Base-by-base conservation (phyloP, 805 yeast species). In the Sugiyamaella marilandica region DNA sequence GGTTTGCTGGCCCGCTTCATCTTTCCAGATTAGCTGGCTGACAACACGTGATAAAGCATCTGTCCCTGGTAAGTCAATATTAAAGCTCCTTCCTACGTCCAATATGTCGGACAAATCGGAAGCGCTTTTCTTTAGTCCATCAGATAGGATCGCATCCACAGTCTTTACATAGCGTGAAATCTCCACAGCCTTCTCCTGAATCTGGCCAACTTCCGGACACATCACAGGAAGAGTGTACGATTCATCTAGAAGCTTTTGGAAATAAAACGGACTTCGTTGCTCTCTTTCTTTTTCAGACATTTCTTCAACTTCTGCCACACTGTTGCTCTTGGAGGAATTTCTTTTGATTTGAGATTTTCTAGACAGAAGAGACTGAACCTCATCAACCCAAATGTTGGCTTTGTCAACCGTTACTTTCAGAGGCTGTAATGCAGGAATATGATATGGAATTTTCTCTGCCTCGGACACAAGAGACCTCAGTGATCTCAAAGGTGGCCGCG, bases 201-300 rank as follows among this genome's bases (percentile, higher is more conserved):
- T 65, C 59, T 80, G 84, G 16, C 78, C 83, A 58, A 82, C 72
- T 61, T 86, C 94, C 0, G 81, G 76, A 14, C 80, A 70, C 2
- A 74, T 65, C 51, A 85, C 78, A 18, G 78, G 75, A 53, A 84
- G 60, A 0, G 63, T 60, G 2, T 83, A 80, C 3, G 83, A 78
- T 43, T 72, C 71, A 14, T 70, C 68, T 11, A 82, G 59, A 19
- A 84, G 59, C 18, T 55, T 47, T 24, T 73, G 65, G 41, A 81
- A 62, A 33, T 67, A 67, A 10, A 65, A 67, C 3, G 73, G 61
- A 4, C 57, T 51, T 7, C 58, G 59, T 21, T 56, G 52, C 2
- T 61, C 63, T 10, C 41, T 50, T 16, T 54, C 57, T 13, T 19
- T 39, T 9, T 39, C 43, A 13, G 16, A 39, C 21, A 16, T 5